phyloP scores from a whole-genome alignment of 768 basidiomycete species.

The Rhizopogon vulgaris region DNA sequence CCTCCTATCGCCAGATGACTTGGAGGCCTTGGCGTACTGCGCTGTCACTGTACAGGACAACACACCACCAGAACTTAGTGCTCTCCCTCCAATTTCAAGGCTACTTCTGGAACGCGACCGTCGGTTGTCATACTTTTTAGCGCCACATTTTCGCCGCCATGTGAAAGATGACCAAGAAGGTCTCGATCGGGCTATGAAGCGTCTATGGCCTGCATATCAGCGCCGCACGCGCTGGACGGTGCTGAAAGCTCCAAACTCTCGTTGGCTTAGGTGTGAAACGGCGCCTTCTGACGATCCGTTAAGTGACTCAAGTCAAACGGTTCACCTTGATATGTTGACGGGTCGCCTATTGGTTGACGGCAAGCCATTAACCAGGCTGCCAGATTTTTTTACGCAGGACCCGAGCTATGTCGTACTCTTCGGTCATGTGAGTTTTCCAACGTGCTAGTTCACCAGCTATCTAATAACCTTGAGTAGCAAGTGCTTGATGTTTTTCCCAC shows the following conservation, averaged over 20 bases:
- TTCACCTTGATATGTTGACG: slow-evolving; percentile 35
- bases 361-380: slow-evolving; percentile 32
- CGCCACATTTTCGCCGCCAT: slow-evolving; percentile 6
- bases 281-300: background rate
- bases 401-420: slow-evolving; percentile 30
- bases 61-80: slow-evolving; percentile 6
- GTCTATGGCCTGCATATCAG: slow-evolving; percentile 24
- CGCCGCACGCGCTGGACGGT: slow-evolving; percentile 5
- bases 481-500: slow-evolving; percentile 31
- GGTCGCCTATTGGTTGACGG: slow-evolving; percentile 39
- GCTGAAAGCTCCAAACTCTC: slow-evolving; percentile 3
- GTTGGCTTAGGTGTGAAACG: slow-evolving; percentile 25
- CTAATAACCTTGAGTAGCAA: slow-evolving; percentile 7
- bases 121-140: slow-evolving; percentile 20
- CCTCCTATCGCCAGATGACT: slow-evolving; percentile 13
- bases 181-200: slow-evolving; percentile 19
- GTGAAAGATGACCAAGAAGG: slow-evolving; percentile 11
- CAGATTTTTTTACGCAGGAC: slow-evolving; percentile 25
- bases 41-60: slow-evolving; percentile 25
- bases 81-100: slow-evolving; percentile 5
- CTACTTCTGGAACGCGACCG: slow-evolving; percentile 23
- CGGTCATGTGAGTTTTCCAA: slow-evolving; percentile 21
- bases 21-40: slow-evolving; percentile 25
- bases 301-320: slow-evolving; percentile 18
- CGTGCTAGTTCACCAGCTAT: background rate